These are phyloP conservation scores for Lactarius sp. DNA, from an alignment of 768 basidiomycete species.

Conservation along the genomic window DNA sequence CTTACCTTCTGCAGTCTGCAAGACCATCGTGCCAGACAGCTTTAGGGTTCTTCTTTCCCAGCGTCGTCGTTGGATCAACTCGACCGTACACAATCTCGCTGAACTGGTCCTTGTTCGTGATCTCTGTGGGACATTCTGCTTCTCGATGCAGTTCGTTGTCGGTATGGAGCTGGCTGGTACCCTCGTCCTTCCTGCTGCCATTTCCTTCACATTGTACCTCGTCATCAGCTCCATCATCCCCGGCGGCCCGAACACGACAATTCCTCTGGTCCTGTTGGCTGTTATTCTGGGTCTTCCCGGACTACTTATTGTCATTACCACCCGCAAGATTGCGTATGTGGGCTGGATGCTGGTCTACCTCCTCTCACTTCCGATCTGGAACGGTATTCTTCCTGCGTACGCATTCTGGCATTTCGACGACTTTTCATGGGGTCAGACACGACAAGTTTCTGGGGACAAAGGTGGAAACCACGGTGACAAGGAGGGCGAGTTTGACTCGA, in stretches of 20 bases:
- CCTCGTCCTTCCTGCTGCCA: conserved; percentile 93
- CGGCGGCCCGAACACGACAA: conserved; percentile 67
- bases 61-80: conserved; percentile 99
- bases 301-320: conserved; percentile 92
- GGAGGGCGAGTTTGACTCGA: conserved; percentile 95
- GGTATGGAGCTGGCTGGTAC: conserved; percentile 98
- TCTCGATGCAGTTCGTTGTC: conserved; percentile 99
- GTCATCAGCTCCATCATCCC: conserved; percentile 86
- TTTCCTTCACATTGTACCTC: conserved; percentile 93
- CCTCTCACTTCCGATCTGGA: conserved; percentile 92
- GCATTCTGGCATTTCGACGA: conserved; percentile 99
- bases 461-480: conserved; percentile 78
- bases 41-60: conserved; percentile 92
- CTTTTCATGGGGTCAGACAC: conserved; percentile 96
- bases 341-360: conserved; percentile 98
- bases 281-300: conserved; percentile 96
- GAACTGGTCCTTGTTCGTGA: conserved; percentile 93
- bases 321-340: conserved; percentile 87
- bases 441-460: conserved; percentile 56
- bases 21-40: conserved; percentile 96
- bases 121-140: conserved; percentile 99
- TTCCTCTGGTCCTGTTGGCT: conserved; percentile 88
- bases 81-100: conserved; percentile 95
- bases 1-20: conserved; percentile 98
- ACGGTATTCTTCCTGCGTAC: conserved; percentile 91